Conservation (phyloP, 331 rosid genomes). For the Cydonia oblonga region DNA sequence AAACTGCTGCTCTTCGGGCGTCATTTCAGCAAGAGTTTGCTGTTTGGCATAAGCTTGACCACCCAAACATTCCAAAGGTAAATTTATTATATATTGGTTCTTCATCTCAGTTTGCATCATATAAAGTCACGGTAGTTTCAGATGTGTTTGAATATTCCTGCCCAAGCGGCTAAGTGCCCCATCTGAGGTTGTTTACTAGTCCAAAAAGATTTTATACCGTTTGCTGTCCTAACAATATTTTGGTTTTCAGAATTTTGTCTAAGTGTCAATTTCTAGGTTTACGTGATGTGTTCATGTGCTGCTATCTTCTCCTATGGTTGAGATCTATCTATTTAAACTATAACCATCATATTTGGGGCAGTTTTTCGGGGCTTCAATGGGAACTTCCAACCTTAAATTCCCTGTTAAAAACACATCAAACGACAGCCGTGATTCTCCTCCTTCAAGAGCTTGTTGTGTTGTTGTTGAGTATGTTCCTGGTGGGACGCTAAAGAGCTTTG, state of each 20-base stretch:
- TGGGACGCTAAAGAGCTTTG: slow-evolving; percentile 40
- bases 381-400: slow-evolving; percentile 33
- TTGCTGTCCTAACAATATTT: not conserved
- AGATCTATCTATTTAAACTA: not conserved
- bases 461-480: slow-evolving; percentile 50
- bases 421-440: slow-evolving; percentile 18
- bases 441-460: slow-evolving; percentile 43
- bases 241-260: not conserved
- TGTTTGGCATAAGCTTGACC: slow-evolving; percentile 50
- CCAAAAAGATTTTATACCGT: not conserved
- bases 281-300: not conserved
- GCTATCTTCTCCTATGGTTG: no score
- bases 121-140: no score
- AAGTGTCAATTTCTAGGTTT: not conserved
- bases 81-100: no score
- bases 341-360: slow-evolving; percentile 1
- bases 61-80: no score
- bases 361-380: slow-evolving; percentile 57
- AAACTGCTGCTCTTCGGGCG: slow-evolving; percentile 31
- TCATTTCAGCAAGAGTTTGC: slow-evolving; percentile 51
- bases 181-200: no score
- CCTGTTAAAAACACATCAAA: slow-evolving; percentile 19
- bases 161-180: no score
- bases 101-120: no score
- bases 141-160: no score